Conservation (phyloP, 2,329 filamentous ascomycete species). For the Pyricularia grisea region DNA sequence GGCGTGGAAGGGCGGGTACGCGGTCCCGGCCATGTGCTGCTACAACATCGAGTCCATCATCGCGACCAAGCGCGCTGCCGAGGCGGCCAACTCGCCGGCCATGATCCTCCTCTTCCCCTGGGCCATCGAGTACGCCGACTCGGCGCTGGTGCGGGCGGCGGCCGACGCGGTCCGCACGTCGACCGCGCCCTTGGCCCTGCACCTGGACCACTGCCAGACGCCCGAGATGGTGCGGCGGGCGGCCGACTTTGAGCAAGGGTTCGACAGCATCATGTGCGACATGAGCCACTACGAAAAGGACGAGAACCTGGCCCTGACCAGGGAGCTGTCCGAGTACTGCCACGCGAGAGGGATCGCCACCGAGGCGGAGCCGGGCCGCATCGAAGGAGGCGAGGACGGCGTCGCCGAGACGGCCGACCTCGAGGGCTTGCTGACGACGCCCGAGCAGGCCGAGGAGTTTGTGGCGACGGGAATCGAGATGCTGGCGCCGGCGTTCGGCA, state of each 20-base stretch:
- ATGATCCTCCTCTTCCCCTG: constrained; percentile 70
- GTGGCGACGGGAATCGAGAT: constrained; percentile 63
- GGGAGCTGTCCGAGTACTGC: constrained; percentile 53
- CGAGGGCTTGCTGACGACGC: constrained; percentile 49
- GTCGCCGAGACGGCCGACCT: constrained; percentile 48
- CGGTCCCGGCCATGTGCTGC: constrained; percentile 44
- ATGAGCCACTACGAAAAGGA: constrained; percentile 63
- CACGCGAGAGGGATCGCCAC: constrained; percentile 54
- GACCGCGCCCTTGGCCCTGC: constrained; percentile 49
- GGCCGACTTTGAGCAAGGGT: constrained; percentile 46
- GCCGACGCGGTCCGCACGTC: constrained; percentile 46
- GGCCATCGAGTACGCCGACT: constrained; percentile 57
- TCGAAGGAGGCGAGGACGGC: constrained; percentile 56
- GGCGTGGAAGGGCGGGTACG: constrained; percentile 45
- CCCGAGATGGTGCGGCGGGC: constrained; percentile 52
- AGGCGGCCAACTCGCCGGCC: constrained; percentile 34
- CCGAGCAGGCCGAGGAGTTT: constrained; percentile 62
- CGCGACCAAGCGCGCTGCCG: constrained; percentile 19
- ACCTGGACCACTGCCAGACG: constrained; percentile 59
- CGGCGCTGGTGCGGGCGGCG: constrained; percentile 43
- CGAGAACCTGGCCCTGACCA: constrained; percentile 53
- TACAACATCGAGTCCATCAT: constrained; percentile 36
- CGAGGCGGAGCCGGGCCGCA: constrained; percentile 58
- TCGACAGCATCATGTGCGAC: constrained; percentile 67
- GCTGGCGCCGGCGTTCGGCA: constrained; percentile 67